Conservation (phyloP, 345 rosid genomes). For the Dipteronia sinensis region DNA sequence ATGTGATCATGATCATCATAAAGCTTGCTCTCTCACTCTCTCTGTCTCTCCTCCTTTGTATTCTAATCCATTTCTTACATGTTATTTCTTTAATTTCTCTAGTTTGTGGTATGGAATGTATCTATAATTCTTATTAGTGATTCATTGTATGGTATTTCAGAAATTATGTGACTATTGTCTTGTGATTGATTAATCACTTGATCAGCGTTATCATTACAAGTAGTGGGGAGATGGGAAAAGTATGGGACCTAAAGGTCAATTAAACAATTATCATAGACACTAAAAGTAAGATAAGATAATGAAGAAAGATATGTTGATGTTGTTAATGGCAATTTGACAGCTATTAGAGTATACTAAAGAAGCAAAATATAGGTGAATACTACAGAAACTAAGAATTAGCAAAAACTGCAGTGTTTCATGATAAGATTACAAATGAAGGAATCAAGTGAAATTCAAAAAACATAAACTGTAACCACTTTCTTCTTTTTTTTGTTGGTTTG, state of each 20-base stretch:
- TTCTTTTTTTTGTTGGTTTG: neutral
- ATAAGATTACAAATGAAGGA: no score
- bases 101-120: conserved; percentile 15
- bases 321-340: conserved; percentile 9
- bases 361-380: neutral
- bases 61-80: conserved; percentile 3
- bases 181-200: neutral
- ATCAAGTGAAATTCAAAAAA: no score
- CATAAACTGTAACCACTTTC: no score
- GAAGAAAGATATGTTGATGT: neutral
- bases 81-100: neutral
- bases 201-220: conserved; percentile 13
- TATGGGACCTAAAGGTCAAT: conserved; percentile 4
- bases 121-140: conserved; percentile 14
- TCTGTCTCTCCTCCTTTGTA: neutral
- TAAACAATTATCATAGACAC: neutral
- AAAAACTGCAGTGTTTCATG: neutral
- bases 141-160: conserved; percentile 1
- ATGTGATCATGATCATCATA: no score
- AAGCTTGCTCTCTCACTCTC: no score
- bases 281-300: neutral
- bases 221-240: conserved; percentile 16
- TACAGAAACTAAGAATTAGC: neutral
- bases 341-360: neutral
- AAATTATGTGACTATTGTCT: neutral